These are phyloP conservation scores for Sugiyamaella marilandica DNA, from an alignment of 805 yeast genomes.

Conservation along the genomic window DNA sequence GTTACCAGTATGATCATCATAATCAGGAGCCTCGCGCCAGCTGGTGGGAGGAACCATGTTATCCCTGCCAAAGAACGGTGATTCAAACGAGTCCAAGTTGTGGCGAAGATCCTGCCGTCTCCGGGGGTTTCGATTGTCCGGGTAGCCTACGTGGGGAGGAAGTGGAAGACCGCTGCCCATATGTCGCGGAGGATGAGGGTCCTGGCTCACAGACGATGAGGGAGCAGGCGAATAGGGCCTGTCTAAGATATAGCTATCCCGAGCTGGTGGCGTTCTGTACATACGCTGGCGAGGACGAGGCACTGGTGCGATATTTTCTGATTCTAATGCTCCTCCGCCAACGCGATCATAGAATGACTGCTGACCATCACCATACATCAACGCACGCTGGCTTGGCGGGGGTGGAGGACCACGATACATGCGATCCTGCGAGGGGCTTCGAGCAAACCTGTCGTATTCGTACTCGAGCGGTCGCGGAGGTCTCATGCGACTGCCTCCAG, in stretches of 20 bases:
- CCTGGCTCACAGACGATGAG: slow-evolving; percentile 9
- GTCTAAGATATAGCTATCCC: slow-evolving; percentile 1
- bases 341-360: neutral
- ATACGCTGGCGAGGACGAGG: slow-evolving; percentile 1
- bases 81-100: slow-evolving; percentile 16
- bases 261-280: slow-evolving; percentile 5
- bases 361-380: neutral
- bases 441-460: neutral
- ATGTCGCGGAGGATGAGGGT: slow-evolving; percentile 11
- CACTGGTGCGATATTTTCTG: neutral
- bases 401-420: neutral
- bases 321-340: neutral
- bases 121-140: neutral
- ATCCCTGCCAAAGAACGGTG: slow-evolving; percentile 18
- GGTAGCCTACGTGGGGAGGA: slow-evolving; percentile 1
- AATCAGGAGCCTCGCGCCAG: neutral
- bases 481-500: neutral
- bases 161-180: neutral
- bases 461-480: neutral
- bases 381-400: neutral
- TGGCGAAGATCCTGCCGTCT: slow-evolving; percentile 9
- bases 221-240: slow-evolving; percentile 11
- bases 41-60: neutral
- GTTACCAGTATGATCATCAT: no score
- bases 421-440: neutral